Conservation (phyloP, 768 basidiomycete genomes). For the Trametes coccinea region DNA sequence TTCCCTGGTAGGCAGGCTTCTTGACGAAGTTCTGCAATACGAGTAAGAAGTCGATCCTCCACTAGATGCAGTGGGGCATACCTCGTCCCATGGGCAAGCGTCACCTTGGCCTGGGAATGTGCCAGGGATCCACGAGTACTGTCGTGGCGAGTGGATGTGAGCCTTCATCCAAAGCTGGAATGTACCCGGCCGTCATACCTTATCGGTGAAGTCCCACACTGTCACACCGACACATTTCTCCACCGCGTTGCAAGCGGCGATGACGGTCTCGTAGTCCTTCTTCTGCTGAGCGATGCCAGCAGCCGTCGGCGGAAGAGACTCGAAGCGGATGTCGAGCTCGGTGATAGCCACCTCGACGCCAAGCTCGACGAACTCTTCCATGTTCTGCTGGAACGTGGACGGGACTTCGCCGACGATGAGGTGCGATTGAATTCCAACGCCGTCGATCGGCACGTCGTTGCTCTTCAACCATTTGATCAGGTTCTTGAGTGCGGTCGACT, state of each 20-base stretch:
- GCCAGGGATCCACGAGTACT: slow-evolving; percentile 37
- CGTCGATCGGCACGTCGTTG: slow-evolving; percentile 54
- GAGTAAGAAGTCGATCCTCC: not conserved
- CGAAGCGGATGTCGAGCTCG: slow-evolving; percentile 59
- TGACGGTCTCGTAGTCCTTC: slow-evolving; percentile 55
- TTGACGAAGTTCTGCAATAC: slow-evolving; percentile 12
- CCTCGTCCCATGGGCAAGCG: slow-evolving; percentile 31
- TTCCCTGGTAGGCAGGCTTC: slow-evolving; percentile 31
- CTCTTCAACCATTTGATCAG: slow-evolving; percentile 49
- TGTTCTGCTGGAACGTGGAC: slow-evolving; percentile 43
- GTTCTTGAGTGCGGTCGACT: slow-evolving; percentile 54
- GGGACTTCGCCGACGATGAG: slow-evolving; percentile 60
- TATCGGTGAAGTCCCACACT: slow-evolving; percentile 44
- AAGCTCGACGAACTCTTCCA: slow-evolving; percentile 53
- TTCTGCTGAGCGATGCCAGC: slow-evolving; percentile 54
- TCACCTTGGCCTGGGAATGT: slow-evolving; percentile 36
- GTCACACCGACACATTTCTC: slow-evolving; percentile 38
- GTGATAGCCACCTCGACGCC: slow-evolving; percentile 70
- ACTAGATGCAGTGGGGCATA: slow-evolving; percentile 5
- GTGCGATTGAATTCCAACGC: slow-evolving; percentile 60
- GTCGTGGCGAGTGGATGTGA: not conserved
- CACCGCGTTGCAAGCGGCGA: slow-evolving; percentile 49
- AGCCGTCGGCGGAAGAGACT: slow-evolving; percentile 45
- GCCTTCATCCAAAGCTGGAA: not conserved
- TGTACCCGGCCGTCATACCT: slow-evolving; percentile 15